Conservation (phyloP, 2,329 filamentous ascomycete genomes). For the Immersiporthe knoxdaviesiana region DNA sequence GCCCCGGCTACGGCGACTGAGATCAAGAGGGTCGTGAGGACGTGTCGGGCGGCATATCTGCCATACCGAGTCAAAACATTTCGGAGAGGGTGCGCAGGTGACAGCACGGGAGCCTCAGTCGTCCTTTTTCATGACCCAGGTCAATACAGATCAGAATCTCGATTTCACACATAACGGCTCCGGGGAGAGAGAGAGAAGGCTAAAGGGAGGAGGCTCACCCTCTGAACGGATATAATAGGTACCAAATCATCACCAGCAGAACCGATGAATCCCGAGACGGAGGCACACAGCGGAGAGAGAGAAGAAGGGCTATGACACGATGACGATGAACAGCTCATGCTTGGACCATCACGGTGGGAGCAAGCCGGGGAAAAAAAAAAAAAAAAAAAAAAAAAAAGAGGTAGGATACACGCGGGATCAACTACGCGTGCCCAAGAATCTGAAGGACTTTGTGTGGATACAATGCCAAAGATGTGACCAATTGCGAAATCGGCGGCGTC, state of each 20-base stretch:
- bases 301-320: slow-evolving; percentile 4
- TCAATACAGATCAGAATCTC: slow-evolving; percentile 28
- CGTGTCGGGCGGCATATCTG: slow-evolving; percentile 71
- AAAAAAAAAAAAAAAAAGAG: slow-evolving; percentile 2
- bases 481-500: slow-evolving; percentile 6
- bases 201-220: slow-evolving; percentile 58
- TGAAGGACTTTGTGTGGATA: slow-evolving; percentile 8
- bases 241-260: slow-evolving; percentile 67
- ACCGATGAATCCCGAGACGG: slow-evolving; percentile 19
- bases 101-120: slow-evolving; percentile 70
- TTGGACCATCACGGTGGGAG: slow-evolving; percentile 21
- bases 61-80: slow-evolving; percentile 70
- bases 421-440: background rate
- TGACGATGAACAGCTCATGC: slow-evolving; percentile 27
- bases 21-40: slow-evolving; percentile 72
- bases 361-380: slow-evolving; percentile 1
- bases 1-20: slow-evolving; percentile 73
- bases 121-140: slow-evolving; percentile 58
- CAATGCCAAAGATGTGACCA: background rate
- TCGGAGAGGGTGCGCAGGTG: slow-evolving; percentile 67
- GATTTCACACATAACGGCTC: slow-evolving; percentile 16
- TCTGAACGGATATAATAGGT: slow-evolving; percentile 75
- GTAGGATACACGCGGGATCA: slow-evolving; percentile 11
- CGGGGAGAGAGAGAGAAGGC: slow-evolving; percentile 12
- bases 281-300: slow-evolving; percentile 8